Evolutionary conservation across 768 basidiomycete species (phyloP).

Genomic region (Termitomyces sp.): DNA sequence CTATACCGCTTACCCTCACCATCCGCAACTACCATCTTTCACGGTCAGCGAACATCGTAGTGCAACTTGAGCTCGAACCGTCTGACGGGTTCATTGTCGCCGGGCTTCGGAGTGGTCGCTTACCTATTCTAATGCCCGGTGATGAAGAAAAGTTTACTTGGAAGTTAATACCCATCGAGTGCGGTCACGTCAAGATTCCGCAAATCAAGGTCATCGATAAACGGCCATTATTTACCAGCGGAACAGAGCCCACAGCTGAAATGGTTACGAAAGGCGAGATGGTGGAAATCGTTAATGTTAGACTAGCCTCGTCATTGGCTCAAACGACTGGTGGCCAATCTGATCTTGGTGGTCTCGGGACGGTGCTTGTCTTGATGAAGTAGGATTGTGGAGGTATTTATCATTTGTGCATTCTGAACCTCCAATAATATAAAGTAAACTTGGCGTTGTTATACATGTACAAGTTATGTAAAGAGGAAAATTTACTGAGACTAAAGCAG

Average conservation of each 20-base stretch:
- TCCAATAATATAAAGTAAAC: not conserved
- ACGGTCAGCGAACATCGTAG: constrained; percentile 65
- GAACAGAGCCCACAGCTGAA: constrained; percentile 25
- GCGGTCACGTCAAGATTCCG: constrained; percentile 65
- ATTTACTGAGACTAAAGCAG: not conserved
- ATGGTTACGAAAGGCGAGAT: constrained; percentile 40
- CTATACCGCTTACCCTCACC: constrained; percentile 52
- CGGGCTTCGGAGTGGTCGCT: constrained; percentile 63
- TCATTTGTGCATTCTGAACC: not conserved
- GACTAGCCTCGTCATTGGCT: constrained; percentile 32
- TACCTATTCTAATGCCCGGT: constrained; percentile 75
- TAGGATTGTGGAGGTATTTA: not conserved
- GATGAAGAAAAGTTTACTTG: constrained; percentile 64
- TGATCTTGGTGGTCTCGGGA: constrained; percentile 23
- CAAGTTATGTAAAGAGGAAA: not conserved
- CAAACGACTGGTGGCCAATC: constrained; percentile 10
- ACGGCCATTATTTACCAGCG: constrained; percentile 34
- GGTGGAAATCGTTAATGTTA: constrained; percentile 54
- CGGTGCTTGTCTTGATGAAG: constrained; percentile 35
- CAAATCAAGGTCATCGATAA: constrained; percentile 56
- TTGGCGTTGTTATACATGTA: not conserved
- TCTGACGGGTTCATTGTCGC: constrained; percentile 80
- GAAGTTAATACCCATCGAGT: constrained; percentile 72
- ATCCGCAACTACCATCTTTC: constrained; percentile 65
- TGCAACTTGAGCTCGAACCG: constrained; percentile 69